Evolutionary conservation across 495 filamentous ascomycete genomes (phyloP).

Genomic region (Tuber calosporum): DNA sequence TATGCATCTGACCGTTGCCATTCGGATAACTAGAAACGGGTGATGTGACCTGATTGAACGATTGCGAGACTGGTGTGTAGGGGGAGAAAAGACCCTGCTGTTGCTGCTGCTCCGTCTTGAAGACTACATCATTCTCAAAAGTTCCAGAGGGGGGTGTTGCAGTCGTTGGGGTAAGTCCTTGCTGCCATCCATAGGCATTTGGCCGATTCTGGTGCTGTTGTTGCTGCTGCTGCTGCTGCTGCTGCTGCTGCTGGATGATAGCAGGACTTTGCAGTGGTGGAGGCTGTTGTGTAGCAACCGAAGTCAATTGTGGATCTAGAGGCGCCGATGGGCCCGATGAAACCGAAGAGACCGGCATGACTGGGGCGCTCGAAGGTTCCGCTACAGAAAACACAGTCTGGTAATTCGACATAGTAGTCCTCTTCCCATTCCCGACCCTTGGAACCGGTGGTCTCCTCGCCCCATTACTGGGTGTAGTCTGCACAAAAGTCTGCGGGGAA

Average conservation of each 20-base stretch:
- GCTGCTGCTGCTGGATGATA: constrained; percentile 23
- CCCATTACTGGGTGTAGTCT: constrained; percentile 46
- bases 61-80: constrained; percentile 32
- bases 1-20: constrained; percentile 35
- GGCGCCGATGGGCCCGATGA: constrained; percentile 19
- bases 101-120: constrained; percentile 31
- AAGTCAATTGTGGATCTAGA: constrained; percentile 24
- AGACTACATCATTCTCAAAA: constrained; percentile 31
- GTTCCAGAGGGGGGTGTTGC: constrained; percentile 28
- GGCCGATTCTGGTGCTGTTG: constrained; percentile 20
- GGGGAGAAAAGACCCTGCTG: constrained; percentile 24
- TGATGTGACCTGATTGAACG: constrained; percentile 30
- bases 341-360: constrained; percentile 8
- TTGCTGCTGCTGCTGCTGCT: constrained; percentile 18
- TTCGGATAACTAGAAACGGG: constrained; percentile 26
- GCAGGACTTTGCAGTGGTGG: constrained; percentile 33
- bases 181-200: constrained; percentile 33
- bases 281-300: constrained; percentile 24
- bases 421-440: constrained; percentile 36
- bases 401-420: constrained; percentile 40
- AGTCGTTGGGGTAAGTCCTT: constrained; percentile 35
- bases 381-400: constrained; percentile 41
- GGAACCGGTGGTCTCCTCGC: constrained; percentile 39
- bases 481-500: constrained; percentile 44
- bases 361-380: constrained; percentile 35